Percentiles rank a stretch among this genome's conserved stretches.
Conservation (phyloP, 1,284 basidiomycete genomes). For the Inonotus hispidus region DNA sequence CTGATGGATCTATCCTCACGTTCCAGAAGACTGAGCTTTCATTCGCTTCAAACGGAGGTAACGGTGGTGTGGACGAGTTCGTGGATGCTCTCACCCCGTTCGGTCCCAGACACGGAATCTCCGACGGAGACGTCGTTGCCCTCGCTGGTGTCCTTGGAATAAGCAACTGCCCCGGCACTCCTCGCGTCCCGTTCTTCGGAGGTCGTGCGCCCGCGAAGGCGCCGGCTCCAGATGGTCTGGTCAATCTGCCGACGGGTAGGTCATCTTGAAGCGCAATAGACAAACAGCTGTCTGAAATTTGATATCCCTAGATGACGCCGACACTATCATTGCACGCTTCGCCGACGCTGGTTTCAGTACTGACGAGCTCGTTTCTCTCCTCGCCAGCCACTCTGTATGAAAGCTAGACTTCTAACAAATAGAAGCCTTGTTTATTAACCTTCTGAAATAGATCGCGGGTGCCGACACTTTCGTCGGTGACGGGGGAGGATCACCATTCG, state of each 20-base stretch:
- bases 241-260: conserved; percentile 8
- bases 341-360: conserved; percentile 36
- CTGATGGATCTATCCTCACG: conserved; percentile 35
- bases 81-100: conserved; percentile 31
- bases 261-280: not conserved
- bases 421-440: no score
- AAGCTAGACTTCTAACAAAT: no score
- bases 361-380: conserved; percentile 34
- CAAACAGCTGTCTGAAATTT: not conserved
- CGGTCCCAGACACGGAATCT: conserved; percentile 30
- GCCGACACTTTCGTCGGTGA: conserved; percentile 33
- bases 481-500: conserved; percentile 34
- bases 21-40: conserved; percentile 29
- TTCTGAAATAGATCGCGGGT: conserved; percentile 25
- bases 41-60: conserved; percentile 26
- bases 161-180: conserved; percentile 39
- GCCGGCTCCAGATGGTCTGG: conserved; percentile 27
- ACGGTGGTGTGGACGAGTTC: conserved; percentile 28
- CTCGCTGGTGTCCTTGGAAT: conserved; percentile 38
- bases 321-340: conserved; percentile 31
- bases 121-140: conserved; percentile 38
- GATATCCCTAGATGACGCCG: conserved; percentile 32
- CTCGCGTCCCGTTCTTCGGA: conserved; percentile 34
- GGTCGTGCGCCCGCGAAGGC: conserved; percentile 31
- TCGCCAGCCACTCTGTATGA: conserved; percentile 31